Evolutionary conservation across 2,329 filamentous ascomycete species (phyloP).

Genomic region (Colletotrichum sp.): DNA sequence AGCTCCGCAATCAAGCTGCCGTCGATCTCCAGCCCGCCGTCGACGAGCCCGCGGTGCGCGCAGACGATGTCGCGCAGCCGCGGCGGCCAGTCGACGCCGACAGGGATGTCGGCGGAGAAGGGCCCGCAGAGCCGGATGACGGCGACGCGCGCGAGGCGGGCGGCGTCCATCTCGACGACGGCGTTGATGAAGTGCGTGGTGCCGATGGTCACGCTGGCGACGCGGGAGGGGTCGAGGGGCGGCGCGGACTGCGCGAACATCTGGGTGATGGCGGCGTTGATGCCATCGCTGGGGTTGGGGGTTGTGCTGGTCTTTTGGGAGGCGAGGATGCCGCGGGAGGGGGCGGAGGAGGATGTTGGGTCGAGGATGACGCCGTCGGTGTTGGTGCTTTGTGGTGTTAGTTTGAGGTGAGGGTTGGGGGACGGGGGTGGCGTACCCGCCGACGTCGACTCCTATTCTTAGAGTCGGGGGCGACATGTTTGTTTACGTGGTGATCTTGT

Average conservation of each 20-base stretch:
- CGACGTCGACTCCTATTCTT: neutral
- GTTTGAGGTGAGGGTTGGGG: neutral
- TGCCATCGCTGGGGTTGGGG: constrained; percentile 50
- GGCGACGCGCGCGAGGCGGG: constrained; percentile 53
- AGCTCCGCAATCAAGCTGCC: constrained; percentile 50
- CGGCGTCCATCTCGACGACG: constrained; percentile 56
- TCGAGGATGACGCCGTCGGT: constrained; percentile 46
- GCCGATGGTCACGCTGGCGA: constrained; percentile 58
- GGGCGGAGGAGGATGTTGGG: constrained; percentile 35
- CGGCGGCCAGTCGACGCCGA: constrained; percentile 57
- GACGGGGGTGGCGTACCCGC: neutral
- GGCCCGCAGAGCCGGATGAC: constrained; percentile 59
- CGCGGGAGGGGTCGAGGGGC: constrained; percentile 34
- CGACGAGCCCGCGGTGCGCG: constrained; percentile 48
- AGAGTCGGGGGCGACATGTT: neutral
- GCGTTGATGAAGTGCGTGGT: constrained; percentile 66
- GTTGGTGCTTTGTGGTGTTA: neutral
- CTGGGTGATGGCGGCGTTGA: constrained; percentile 43
- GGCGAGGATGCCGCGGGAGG: constrained; percentile 48
- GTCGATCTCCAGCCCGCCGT: constrained; percentile 58
- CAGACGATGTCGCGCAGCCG: constrained; percentile 52
- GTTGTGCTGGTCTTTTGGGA: constrained; percentile 51
- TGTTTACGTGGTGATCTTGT: neutral
- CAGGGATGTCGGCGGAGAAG: constrained; percentile 54
- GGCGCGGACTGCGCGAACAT: constrained; percentile 41